Conservation (phyloP, 345 rosid species). For the Sisymbrium altissimum region DNA sequence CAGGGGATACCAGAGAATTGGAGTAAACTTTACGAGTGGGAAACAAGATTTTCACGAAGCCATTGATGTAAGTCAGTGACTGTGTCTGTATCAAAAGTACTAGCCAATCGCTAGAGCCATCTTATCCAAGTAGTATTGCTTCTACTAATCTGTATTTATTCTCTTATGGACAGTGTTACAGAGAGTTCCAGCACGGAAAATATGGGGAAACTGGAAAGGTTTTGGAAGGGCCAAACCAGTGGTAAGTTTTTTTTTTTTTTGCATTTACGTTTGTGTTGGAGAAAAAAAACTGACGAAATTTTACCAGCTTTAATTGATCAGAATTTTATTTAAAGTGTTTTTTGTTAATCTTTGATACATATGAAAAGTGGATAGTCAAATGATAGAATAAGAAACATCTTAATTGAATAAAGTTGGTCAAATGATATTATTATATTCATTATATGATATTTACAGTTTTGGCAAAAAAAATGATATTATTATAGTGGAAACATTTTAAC, state of each 20-base stretch:
- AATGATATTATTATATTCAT: too few relatives aligned
- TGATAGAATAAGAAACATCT: too few relatives aligned
- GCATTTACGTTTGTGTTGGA: too few relatives aligned
- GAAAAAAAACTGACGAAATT: too few relatives aligned
- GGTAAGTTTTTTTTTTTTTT: conserved; percentile 31
- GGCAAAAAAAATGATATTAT: too few relatives aligned
- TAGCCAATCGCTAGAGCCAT: conserved; percentile 51
- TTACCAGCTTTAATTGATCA: too few relatives aligned
- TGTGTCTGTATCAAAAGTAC: conserved; percentile 53
- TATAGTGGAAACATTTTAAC: too few relatives aligned
- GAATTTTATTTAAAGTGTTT: too few relatives aligned
- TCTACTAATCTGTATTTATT: conserved; percentile 32
- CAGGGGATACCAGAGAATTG: conserved; percentile 79
- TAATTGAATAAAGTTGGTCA: too few relatives aligned
- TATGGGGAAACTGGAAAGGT: conserved; percentile 64
- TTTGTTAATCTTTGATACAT: too few relatives aligned
- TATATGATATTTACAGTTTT: too few relatives aligned
- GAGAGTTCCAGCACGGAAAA: conserved; percentile 55
- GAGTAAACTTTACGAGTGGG: conserved; percentile 73
- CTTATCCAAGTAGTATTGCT: conserved; percentile 42
- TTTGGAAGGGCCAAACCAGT: conserved; percentile 74
- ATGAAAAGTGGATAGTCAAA: too few relatives aligned
- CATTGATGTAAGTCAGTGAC: conserved; percentile 48
- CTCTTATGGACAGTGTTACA: conserved; percentile 50
- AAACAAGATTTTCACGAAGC: conserved; percentile 75